Base-by-base conservation (phyloP, 2,329 filamentous ascomycete species). In the Beauveria sp. region DNA sequence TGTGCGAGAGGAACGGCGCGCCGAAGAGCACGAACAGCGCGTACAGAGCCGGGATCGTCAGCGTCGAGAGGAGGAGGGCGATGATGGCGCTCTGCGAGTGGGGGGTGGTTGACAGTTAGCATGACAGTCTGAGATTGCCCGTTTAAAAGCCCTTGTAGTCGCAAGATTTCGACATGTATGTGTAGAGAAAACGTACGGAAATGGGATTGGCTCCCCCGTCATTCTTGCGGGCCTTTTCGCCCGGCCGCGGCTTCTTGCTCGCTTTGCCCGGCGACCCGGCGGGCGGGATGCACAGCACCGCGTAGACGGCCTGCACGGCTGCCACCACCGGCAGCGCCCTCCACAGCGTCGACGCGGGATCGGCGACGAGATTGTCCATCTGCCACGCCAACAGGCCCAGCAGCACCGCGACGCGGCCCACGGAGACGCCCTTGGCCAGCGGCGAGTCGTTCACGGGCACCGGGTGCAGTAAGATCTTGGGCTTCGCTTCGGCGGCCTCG, bases 1-100 rank as follows among this genome's bases (percentile, higher is more conserved):
- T 77, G 73, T 97, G 90, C 1, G 90, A 91, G 38, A 93, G 90
- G 59, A 96, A 80, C 0, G 95, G 95, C 8, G 93, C 95, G 70
- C 95, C 95, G 75, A 97, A 96, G 67, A 98, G 88, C 69, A 98
- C 81, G 69, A 96, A 83, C 43, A 87, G 76, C 49, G 85, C 72
- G 72, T 87, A 80, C 24, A 88, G 68, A 31, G 73, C 73, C 38
- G 93, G 82, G 8, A 89, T 88, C 62, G 93, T 79, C 66, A 95
- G 81, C 2, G 85, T 81, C 2, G 90, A 87, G 81, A 96, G 70
- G 22, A 80, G 65, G 43, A 81, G 70, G 6, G 79, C 79, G 55
- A 82, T 73, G 61, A 79, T 67, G 16, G 78, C 72, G 20, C 77
- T 75, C 80, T 83, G 55, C 12, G 51, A 43, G 28, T 10, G 38